These are phyloP conservation scores for Trichosporon sp. DNA, from an alignment of 1,284 basidiomycete genomes.

Conservation along the genomic window DNA sequence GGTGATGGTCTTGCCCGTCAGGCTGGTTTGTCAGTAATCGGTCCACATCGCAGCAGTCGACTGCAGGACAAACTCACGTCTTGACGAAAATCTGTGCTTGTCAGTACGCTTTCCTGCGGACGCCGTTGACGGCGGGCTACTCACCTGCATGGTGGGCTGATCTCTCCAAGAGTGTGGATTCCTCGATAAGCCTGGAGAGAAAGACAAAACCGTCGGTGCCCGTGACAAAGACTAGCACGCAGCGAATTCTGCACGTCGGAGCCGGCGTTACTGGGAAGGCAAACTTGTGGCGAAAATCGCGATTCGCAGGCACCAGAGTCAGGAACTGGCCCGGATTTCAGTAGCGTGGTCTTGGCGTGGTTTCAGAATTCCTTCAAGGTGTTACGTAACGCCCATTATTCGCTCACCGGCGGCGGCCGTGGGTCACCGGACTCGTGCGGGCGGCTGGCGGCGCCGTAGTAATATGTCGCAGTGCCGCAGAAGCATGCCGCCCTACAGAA, in stretches of 20 bases:
- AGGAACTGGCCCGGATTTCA: background rate
- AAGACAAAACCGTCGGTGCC: background rate
- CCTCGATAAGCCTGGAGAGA: constrained; percentile 19
- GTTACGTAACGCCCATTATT: background rate
- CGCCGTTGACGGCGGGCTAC: background rate
- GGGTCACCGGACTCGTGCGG: background rate
- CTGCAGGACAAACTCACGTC: constrained; percentile 34
- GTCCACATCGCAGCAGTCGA: background rate
- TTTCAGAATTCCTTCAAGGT: background rate
- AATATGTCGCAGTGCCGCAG: background rate
- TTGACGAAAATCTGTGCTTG: constrained; percentile 46
- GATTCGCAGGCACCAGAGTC: constrained; percentile 14
- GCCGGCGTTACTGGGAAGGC: background rate
- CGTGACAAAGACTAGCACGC: background rate
- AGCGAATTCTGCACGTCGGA: background rate
- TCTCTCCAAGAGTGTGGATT: constrained; percentile 20
- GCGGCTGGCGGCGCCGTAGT: too few relatives aligned
- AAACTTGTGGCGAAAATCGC: constrained; percentile 13
- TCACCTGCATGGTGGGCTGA: constrained; percentile 20
- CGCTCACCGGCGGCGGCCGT: background rate
- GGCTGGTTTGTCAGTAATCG: constrained; percentile 60
- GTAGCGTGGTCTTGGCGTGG: constrained; percentile 12
- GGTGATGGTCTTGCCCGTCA: constrained; percentile 98
- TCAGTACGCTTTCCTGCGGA: background rate
- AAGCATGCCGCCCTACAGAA: background rate